Conservation (phyloP, 2,329 filamentous ascomycete genomes). For the Cladosporium sp. region DNA sequence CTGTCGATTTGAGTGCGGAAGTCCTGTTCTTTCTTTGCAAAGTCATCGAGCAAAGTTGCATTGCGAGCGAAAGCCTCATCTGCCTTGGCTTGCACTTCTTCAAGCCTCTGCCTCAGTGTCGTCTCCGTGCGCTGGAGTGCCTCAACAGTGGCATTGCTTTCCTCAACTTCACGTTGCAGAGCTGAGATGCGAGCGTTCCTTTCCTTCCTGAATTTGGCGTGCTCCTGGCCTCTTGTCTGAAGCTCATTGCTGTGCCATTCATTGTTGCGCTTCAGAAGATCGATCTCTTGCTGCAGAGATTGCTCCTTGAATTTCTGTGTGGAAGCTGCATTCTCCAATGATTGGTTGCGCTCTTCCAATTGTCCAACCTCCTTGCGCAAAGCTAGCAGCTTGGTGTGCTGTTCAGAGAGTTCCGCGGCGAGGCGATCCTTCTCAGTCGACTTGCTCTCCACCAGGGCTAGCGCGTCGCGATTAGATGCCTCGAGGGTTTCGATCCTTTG, state of each 20-base stretch:
- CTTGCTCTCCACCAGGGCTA: slow-evolving; percentile 86
- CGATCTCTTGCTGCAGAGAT: slow-evolving; percentile 82
- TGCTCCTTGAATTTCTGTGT: slow-evolving; percentile 88
- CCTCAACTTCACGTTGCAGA: slow-evolving; percentile 83
- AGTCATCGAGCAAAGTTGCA: slow-evolving; percentile 79
- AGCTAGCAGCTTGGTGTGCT: slow-evolving; percentile 83
- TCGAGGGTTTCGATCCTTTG: slow-evolving; percentile 83
- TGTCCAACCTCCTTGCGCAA: slow-evolving; percentile 76
- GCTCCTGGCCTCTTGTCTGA: slow-evolving; percentile 82
- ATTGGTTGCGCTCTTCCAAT: slow-evolving; percentile 79
- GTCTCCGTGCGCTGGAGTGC: slow-evolving; percentile 75
- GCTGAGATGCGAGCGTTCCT: slow-evolving; percentile 86
- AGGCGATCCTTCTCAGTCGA: slow-evolving; percentile 80
- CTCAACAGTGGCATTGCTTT: slow-evolving; percentile 72
- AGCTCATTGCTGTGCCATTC: slow-evolving; percentile 92
- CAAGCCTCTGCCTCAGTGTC: slow-evolving; percentile 72
- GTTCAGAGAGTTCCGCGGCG: slow-evolving; percentile 77
- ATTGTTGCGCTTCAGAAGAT: slow-evolving; percentile 80
- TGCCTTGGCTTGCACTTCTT: slow-evolving; percentile 78
- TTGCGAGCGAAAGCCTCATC: slow-evolving; percentile 79
- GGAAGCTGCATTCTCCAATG: slow-evolving; percentile 72
- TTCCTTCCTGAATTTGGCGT: slow-evolving; percentile 87
- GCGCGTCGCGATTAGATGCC: slow-evolving; percentile 83
- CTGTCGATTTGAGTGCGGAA: slow-evolving; percentile 84
- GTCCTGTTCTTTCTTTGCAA: slow-evolving; percentile 75